Evolutionary conservation across 2,329 filamentous ascomycete species (phyloP).

Genomic region (Curvularia verruculosa): DNA sequence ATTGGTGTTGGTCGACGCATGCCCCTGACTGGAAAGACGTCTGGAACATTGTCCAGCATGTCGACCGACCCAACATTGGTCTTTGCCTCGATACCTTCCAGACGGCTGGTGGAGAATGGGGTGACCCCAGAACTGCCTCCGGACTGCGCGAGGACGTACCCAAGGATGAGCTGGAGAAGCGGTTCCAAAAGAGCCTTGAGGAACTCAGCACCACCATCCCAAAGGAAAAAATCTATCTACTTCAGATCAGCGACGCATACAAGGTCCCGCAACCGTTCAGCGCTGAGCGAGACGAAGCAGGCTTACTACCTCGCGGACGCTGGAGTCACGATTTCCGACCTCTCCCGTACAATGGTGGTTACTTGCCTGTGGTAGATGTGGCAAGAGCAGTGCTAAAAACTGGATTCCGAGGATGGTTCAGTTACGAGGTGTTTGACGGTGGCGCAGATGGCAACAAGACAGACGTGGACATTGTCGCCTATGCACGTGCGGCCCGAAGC

Average conservation of each 20-base stretch:
- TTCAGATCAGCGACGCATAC: conserved; percentile 80
- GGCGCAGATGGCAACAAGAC: conserved; percentile 61
- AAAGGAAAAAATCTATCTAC: conserved; percentile 72
- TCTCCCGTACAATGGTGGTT: conserved; percentile 72
- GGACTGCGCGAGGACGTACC: conserved; percentile 62
- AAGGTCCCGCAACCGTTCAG: conserved; percentile 63
- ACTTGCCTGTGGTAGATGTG: conserved; percentile 71
- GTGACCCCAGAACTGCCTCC: conserved; percentile 68
- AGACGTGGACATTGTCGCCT: conserved; percentile 58
- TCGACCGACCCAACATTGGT: conserved; percentile 70
- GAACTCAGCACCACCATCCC: conserved; percentile 65
- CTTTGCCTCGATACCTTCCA: conserved; percentile 82
- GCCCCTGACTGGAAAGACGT: conserved; percentile 71
- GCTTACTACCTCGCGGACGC: conserved; percentile 64
- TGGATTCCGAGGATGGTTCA: conserved; percentile 70
- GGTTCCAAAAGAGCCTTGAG: conserved; percentile 61
- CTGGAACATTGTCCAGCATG: conserved; percentile 70
- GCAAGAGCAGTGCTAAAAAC: conserved; percentile 69
- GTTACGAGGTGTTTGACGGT: conserved; percentile 72
- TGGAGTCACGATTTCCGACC: conserved; percentile 78
- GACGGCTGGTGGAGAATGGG: conserved; percentile 74
- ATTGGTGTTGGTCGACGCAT: conserved; percentile 73
- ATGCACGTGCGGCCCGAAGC: conserved; percentile 59
- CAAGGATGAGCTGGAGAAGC: conserved; percentile 55
- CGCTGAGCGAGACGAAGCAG: conserved; percentile 56